Conservation (phyloP, 768 basidiomycete species). For the Boletales sp. region DNA sequence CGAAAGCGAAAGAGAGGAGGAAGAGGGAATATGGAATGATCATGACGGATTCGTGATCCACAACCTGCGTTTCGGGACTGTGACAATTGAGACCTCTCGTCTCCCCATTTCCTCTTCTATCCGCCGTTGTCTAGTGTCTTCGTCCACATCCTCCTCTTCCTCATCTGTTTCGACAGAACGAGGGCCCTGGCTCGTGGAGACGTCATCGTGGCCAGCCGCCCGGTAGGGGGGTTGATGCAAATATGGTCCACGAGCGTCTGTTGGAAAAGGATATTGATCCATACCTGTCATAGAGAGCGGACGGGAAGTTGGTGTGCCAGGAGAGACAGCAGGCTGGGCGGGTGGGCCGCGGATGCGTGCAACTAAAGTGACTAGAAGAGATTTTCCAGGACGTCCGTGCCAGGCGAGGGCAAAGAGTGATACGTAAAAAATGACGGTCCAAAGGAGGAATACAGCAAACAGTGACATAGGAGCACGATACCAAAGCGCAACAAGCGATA, state of each 20-base stretch:
- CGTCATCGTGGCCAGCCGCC: slow-evolving; percentile 41
- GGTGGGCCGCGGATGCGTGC: slow-evolving; percentile 39
- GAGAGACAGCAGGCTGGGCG: slow-evolving; percentile 29
- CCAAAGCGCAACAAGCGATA: slow-evolving; percentile 61
- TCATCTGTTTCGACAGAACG: slow-evolving; percentile 54
- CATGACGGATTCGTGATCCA: slow-evolving; percentile 68
- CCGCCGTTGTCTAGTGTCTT: slow-evolving; percentile 64
- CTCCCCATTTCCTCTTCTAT: slow-evolving; percentile 82
- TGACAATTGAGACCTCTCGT: slow-evolving; percentile 79
- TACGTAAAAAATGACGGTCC: slow-evolving; percentile 56
- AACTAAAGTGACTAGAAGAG: slow-evolving; percentile 50
- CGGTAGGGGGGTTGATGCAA: slow-evolving; percentile 63
- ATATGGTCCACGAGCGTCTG: slow-evolving; percentile 56
- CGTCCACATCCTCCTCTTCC: slow-evolving; percentile 70
- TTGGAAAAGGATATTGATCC: slow-evolving; percentile 44
- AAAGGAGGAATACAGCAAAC: slow-evolving; percentile 64
- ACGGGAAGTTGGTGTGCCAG: slow-evolving; percentile 36
- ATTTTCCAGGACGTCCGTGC: slow-evolving; percentile 53
- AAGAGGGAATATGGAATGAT: slow-evolving; percentile 6
- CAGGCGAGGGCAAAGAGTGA: slow-evolving; percentile 53
- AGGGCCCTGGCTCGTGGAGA: slow-evolving; percentile 37
- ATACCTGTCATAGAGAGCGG: slow-evolving; percentile 39
- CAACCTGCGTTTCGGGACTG: slow-evolving; percentile 69
- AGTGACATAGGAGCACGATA: slow-evolving; percentile 46
- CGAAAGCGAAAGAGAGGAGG: slow-evolving; percentile 3